Base-by-base conservation (phyloP, 805 yeast genomes). In the Citeromyces matritensis region DNA sequence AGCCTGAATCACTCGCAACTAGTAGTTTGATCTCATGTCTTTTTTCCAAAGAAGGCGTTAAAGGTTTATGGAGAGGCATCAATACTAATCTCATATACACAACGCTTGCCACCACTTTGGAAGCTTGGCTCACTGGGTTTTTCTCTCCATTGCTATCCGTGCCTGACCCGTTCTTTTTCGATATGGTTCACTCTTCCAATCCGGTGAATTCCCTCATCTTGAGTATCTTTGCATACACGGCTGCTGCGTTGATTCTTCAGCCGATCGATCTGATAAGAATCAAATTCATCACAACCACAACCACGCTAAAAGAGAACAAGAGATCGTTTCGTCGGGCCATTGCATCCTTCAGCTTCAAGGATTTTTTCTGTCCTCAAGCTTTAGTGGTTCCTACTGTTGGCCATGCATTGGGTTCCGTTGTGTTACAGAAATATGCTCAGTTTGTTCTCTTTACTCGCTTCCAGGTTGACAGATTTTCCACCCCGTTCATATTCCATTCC, bases 91-190 rank as follows among this genome's bases (percentile, higher is more conserved):
- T 85, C 44, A 61, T 91, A 12, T 66, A 79, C 47, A 77, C 69
- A 33, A 79, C 94, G 0, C 58, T 84, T 12, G 69, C 77, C 2
- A 70, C 73, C 30, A 79, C 94, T 0, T 56, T 85, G 29, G 88
- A 82, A 45, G 83, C 95, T 1, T 86, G 97, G 96, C 62, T 85
- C 30, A 79, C 93, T 0, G 95, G 95, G 3, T 70, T 86, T 39
- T 48, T 85, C 6, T 75, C 95, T 4, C 91, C 95, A 2, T 56
- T 82, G 29, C 51, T 81, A 32, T 77, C 80, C 12, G 70, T 84
- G 21, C 94, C 95, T 0, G 96, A 86, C 48, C 95, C 95, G 3
- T 72, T 74, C 38, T 78, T 84, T 48, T 74, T 84, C 41, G 94
- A 83, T 39, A 64, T 80, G 31, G 64, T 82, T 13, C 91, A 81